These are phyloP conservation scores for Monascus ruber DNA, from an alignment of 2,329 filamentous ascomycete species.

Conservation along the genomic window DNA sequence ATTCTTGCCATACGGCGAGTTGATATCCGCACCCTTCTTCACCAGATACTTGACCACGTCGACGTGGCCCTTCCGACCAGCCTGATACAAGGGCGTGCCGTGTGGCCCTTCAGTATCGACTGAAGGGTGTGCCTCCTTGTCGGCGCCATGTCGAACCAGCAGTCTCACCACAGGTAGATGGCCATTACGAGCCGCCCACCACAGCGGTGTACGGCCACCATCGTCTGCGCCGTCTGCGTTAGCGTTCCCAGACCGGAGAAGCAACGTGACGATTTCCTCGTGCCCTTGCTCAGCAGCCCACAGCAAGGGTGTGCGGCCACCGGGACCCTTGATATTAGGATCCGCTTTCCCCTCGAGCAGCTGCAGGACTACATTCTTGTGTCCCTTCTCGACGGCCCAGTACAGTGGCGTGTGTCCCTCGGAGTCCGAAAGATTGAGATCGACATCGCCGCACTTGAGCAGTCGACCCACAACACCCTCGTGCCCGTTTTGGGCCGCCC, in stretches of 20 bases:
- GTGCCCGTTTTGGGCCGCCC: constrained; percentile 9
- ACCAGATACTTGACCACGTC: constrained; percentile 17
- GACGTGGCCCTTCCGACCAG: constrained; percentile 10
- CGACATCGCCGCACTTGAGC: constrained; percentile 5
- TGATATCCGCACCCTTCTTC: constrained; percentile 12
- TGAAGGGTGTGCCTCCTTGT: constrained; percentile 7
- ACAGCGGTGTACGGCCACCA: constrained; percentile 9
- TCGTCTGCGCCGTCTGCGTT: constrained; percentile 11
- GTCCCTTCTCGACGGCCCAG: constrained; percentile 5
- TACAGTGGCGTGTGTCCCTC: constrained; percentile 9
- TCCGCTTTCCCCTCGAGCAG: constrained; percentile 8
- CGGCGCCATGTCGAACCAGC: constrained; percentile 10
- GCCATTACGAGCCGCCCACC: constrained; percentile 13
- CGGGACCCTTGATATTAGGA: constrained; percentile 5
- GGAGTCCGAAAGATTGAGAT: constrained; percentile 7
- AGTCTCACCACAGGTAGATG: constrained; percentile 9
- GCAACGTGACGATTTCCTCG: constrained; percentile 12
- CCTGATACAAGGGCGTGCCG: constrained; percentile 13
- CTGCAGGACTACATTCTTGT: constrained; percentile 5
- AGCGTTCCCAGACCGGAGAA: constrained; percentile 12
- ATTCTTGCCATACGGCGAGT: constrained; percentile 8
- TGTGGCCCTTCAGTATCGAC: background rate
- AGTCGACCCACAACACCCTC: constrained; percentile 7
- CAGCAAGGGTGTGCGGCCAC: constrained; percentile 8
- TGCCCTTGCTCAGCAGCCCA: constrained; percentile 11